Evolutionary conservation across 352 stramenopile genomes (phyloP), one percentile per base, ranked within the genome.

Genomic region (Globisporangium echinulatum): DNA sequence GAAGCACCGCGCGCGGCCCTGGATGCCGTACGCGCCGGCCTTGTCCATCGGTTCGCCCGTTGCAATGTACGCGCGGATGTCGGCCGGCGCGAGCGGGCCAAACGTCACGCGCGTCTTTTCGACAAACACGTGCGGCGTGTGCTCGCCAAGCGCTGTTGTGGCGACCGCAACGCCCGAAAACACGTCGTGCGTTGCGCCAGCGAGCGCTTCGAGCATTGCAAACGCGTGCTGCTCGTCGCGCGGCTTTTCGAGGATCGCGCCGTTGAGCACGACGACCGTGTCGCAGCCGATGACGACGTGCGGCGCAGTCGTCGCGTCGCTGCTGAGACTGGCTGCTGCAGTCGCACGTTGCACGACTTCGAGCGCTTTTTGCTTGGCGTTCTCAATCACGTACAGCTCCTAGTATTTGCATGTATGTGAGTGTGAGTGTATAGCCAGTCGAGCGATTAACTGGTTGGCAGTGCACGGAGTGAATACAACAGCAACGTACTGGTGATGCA

Each of bases 1-100:
- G 55, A 97, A 94, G 60, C 82, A 91, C 13, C 86, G 84, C 11
- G 81, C 84, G 14, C 68, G 67, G 68, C 87, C 88, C 72, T 97
- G 89, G 54, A 97, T 90, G 8, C 90, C 91, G 67, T 97, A 97
- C 6, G 84, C 72, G 40, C 91, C 90, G 0, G 90, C 86, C 62
- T 97, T 97, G 68, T 97, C 91, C 88, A 97, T 96, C 1, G 90
- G 89, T 61, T 97, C 89, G 3, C 84, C 85, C 1, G 83, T 96
- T 36, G 76, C 72, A 52, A 96, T 93, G 61, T 97, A 97, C 25
- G 75, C 68, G 19, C 67, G 73, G 60, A 91, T 92, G 54, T 88
- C 84, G 52, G 74, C 66, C 0, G 69, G 65, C 33, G 82, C 69
- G n/a, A 92, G 61, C 5, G 54, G 59, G 1, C 72, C 77, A 40